A percentile compares a stretch with the other conserved stretches of the same genome.
These are phyloP conservation scores for Tetramitus jugosus DNA, from an alignment of 208 protist genomes.

Conservation along the genomic window DNA sequence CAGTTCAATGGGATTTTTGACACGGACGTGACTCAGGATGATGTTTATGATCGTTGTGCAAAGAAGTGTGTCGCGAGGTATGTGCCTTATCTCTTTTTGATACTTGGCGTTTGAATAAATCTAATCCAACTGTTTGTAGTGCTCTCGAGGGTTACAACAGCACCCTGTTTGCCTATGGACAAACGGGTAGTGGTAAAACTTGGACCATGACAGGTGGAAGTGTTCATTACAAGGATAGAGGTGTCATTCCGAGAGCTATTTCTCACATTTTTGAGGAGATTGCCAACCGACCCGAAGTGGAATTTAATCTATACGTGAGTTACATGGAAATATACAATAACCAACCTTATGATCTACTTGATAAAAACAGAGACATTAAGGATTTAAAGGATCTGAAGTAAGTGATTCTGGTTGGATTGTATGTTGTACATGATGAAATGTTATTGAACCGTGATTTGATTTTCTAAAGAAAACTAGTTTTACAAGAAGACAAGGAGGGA, in stretches of 20 bases:
- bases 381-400: slow-evolving; percentile 37
- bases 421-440: slow-evolving; percentile 27
- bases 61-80: slow-evolving; percentile 20
- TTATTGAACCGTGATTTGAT: neutral
- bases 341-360: slow-evolving; percentile 42
- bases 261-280: slow-evolving; percentile 38
- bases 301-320: slow-evolving; percentile 32
- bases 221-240: slow-evolving; percentile 35
- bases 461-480: slow-evolving; percentile 1
- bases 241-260: slow-evolving; percentile 46
- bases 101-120: too few species aligned
- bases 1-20: slow-evolving; percentile 39
- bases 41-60: slow-evolving; percentile 32
- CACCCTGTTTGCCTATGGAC: too few species aligned
- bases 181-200: slow-evolving; percentile 46
- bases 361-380: slow-evolving; percentile 30
- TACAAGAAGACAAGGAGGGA: slow-evolving; percentile 20
- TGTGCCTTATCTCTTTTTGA: too few species aligned
- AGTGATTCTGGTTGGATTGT: slow-evolving; percentile 30
- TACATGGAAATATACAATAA: slow-evolving; percentile 52
- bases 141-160: slow-evolving; percentile 46
- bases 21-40: slow-evolving; percentile 32
- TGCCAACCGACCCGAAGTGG: slow-evolving; percentile 10
- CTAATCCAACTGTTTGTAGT: too few species aligned
- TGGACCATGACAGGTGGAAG: slow-evolving; percentile 43